Evolutionary conservation across 2,329 filamentous ascomycete genomes (phyloP), one percentile per base, ranked within the genome.

Genomic region (Fusarium sp.): DNA sequence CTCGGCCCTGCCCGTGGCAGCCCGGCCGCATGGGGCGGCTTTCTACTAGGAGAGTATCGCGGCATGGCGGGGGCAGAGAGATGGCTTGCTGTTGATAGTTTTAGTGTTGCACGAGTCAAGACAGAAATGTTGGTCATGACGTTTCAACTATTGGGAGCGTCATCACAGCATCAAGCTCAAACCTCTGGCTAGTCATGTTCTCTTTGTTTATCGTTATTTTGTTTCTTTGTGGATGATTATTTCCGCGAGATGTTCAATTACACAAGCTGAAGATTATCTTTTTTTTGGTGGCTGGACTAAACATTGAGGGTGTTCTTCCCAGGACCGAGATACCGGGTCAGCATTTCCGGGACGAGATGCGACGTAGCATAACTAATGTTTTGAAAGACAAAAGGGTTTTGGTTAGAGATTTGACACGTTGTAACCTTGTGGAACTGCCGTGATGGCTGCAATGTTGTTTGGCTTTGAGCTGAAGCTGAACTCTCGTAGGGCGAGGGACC

Each of bases 101-200:
- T 5, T 41, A 20, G 39, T 20, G 39, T 43, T 57, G 31, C 20
- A 50, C 63, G 71, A 73, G 71, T 74, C 71, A 73, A 64, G 71
- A 57, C 52, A 11, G 14, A 18, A 18, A 27, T 9, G 35, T 31
- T 31, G 48, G 48, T 20, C 29, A 29, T 54, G 50, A n/a, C 27
- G 41, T 41, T 48, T 24, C 29, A 14, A 43, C 16, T n/a, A 27
- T 48, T 22, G 29, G 45, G 67, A 73, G 73, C 67, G 67, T 58
- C 71, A 45, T 60, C n/a, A n/a, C 24, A 45, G 35, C 31, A 64
- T 56, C 31, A 63, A 33, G 22, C 43, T 67, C 64, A 13, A 18
- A 22, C 45, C 52, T 59, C 57, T 39, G 35, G 56, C 37, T 73
- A 71, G 59, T 45, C 64, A 64, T 71, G 60, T 24, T 14, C 20